phyloP scores from a whole-genome alignment of 2,329 filamentous ascomycete species.

The Meredithiella fracta region DNA sequence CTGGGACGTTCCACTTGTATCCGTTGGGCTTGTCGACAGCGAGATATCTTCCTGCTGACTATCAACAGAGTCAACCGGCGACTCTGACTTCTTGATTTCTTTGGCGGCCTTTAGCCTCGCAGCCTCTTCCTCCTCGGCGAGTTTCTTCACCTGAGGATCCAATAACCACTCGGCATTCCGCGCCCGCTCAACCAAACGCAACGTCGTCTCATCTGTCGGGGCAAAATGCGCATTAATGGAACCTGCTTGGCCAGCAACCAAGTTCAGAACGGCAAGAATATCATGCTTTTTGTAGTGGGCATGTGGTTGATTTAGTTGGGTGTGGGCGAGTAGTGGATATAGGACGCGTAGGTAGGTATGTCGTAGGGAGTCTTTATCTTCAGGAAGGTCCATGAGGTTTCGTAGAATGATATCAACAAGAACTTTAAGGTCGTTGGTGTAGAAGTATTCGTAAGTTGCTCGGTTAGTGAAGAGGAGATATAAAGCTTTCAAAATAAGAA shows the following conservation, averaged over 20 bases:
- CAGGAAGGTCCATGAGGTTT: slow-evolving; percentile 87
- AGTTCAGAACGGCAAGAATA: slow-evolving; percentile 55
- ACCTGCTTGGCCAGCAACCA: slow-evolving; percentile 33
- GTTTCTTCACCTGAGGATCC: slow-evolving; percentile 20
- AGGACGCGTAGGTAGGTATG: slow-evolving; percentile 92
- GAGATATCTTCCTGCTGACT: no score
- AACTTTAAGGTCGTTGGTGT: slow-evolving; percentile 90
- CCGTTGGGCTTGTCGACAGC: no score
- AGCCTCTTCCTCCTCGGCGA: neutral
- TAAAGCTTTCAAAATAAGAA: slow-evolving; percentile 89
- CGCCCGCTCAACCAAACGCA: slow-evolving; percentile 62
- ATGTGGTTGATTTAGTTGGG: slow-evolving; percentile 60
- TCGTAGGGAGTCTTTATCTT: slow-evolving; percentile 58
- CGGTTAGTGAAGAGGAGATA: slow-evolving; percentile 90
- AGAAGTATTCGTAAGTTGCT: slow-evolving; percentile 92
- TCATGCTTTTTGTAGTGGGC: slow-evolving; percentile 88
- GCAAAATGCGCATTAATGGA: slow-evolving; percentile 58
- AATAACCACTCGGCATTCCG: slow-evolving; percentile 54
- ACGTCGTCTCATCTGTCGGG: slow-evolving; percentile 63
- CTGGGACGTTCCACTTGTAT: no score
- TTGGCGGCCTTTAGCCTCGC: neutral
- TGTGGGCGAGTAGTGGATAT: slow-evolving; percentile 78
- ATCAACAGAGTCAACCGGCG: no score
- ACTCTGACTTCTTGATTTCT: no score
- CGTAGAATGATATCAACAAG: slow-evolving; percentile 90